phyloP scores from a whole-genome alignment of 2,329 filamentous ascomycete genomes.

The Aspergillus texensis region DNA sequence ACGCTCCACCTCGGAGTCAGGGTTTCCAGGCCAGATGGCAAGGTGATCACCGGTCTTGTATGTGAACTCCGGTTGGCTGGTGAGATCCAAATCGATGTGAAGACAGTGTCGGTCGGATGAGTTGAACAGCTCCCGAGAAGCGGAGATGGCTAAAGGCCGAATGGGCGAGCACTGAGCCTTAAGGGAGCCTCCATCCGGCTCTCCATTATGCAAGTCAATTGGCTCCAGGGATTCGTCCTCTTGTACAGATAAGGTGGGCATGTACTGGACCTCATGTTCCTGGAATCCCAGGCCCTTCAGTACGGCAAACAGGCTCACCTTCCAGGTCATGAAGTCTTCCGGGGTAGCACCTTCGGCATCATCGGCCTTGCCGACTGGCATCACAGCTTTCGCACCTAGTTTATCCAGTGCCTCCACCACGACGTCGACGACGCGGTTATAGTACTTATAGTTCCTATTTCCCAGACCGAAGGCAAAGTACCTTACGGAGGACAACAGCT shows the following conservation, averaged over 20 bases:
- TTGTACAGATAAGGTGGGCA: slow-evolving; percentile 78
- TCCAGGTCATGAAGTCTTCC: slow-evolving; percentile 95
- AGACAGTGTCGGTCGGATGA: slow-evolving; percentile 82
- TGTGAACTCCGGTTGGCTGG: slow-evolving; percentile 72
- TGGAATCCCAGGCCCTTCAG: slow-evolving; percentile 78
- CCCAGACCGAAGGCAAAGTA: slow-evolving; percentile 90
- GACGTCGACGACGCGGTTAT: slow-evolving; percentile 91
- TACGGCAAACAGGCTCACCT: slow-evolving; percentile 87
- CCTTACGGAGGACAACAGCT: slow-evolving; percentile 59
- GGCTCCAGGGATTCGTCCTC: slow-evolving; percentile 70
- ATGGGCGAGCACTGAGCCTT: slow-evolving; percentile 69
- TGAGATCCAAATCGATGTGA: slow-evolving; percentile 86
- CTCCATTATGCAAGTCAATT: slow-evolving; percentile 80
- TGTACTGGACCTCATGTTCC: slow-evolving; percentile 87
- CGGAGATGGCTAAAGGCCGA: slow-evolving; percentile 81
- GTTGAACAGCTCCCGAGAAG: slow-evolving; percentile 79
- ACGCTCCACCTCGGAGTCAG: slow-evolving; percentile 80
- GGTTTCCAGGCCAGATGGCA: slow-evolving; percentile 87
- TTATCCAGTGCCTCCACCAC: slow-evolving; percentile 74
- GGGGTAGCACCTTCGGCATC: slow-evolving; percentile 94
- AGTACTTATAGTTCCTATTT: slow-evolving; percentile 97
- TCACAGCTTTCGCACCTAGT: slow-evolving; percentile 75
- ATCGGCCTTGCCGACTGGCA: slow-evolving; percentile 83
- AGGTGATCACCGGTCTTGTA: slow-evolving; percentile 95
- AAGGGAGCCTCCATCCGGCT: slow-evolving; percentile 78